Conservation (phyloP, 352 stramenopile species). For the Phytophthora meadii region DNA sequence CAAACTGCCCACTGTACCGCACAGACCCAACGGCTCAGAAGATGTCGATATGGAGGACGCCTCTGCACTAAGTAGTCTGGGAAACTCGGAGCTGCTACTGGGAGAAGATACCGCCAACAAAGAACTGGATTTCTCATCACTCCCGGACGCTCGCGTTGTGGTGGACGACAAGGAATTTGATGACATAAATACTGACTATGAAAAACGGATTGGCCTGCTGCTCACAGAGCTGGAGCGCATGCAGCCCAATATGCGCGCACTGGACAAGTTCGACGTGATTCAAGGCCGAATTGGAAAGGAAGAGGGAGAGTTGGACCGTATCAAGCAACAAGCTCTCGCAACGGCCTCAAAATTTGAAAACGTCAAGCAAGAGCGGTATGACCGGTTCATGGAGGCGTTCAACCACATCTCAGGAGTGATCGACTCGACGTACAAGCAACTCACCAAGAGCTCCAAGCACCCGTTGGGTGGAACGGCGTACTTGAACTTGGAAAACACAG, state of each 20-base stretch:
- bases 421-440: slow-evolving; percentile 96
- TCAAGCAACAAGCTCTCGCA: slow-evolving; percentile 71
- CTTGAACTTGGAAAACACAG: slow-evolving; percentile 84
- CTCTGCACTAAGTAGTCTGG: slow-evolving; percentile 26
- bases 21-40: slow-evolving; percentile 33
- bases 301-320: slow-evolving; percentile 79
- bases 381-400: slow-evolving; percentile 95
- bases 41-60: slow-evolving; percentile 73
- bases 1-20: slow-evolving; percentile 75
- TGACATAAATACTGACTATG: slow-evolving; percentile 74
- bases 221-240: slow-evolving; percentile 93
- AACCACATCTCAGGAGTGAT: slow-evolving; percentile 93
- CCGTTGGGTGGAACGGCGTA: slow-evolving; percentile 90
- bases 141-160: slow-evolving; percentile 79
- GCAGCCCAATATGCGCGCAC: slow-evolving; percentile 97
- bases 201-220: slow-evolving; percentile 71
- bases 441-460: slow-evolving; percentile 98
- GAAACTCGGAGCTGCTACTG: slow-evolving; percentile 56
- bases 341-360: slow-evolving; percentile 77
- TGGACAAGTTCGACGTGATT: slow-evolving; percentile 90
- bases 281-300: slow-evolving; percentile 79
- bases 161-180: slow-evolving; percentile 89
- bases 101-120: slow-evolving; percentile 54
- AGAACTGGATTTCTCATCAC: slow-evolving; percentile 91
- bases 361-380: slow-evolving; percentile 73